Evolutionary conservation across 208 protist species (phyloP), one percentile per base, ranked within the genome.

Genomic region (Willaertia magna): DNA sequence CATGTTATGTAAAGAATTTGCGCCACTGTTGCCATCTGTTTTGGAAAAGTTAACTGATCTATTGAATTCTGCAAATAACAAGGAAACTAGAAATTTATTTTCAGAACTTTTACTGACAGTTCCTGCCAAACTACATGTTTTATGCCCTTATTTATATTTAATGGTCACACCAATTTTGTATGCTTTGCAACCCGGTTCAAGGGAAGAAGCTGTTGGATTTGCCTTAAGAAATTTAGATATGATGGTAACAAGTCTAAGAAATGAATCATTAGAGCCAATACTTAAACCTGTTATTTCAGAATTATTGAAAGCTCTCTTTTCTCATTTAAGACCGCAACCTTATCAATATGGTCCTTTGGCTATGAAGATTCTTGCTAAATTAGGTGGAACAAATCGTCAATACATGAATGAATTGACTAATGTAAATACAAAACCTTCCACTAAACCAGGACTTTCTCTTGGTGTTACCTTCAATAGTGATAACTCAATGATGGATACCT

Each of bases 251-350:
- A 75, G 20, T n/a, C 11, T 87, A 39, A 6, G 49, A 12, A 43
- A 20, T 11, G 74, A 87, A 47, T 61, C n/a, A 9, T 59, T 87
- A 30, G 85, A 87, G 30, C 74, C 85, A 22, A 87, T 87, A 48
- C 22, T 87, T 4, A 79, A 48, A 47, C 85, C 74, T 61, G 76
- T 87, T 44, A 79, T 75, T 4, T 30, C 44, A 20, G 85, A 87
- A 11, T 48, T 87, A 9, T 18, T 87, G 11, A 39, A 40, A 40
- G 74, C 76, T 22, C n/a, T 87, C 44, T 87, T 52, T 22, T 30
- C n/a, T 47, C 85, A 87, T 84, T 74, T 87, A 20, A 67, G 47
- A 78, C 74, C 74, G 7, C 22, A 16, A 20, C 83, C 48, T 26
- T 40, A 85, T 40, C n/a, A 42, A 22, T 18, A 74, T 79, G 74